phyloP scores from a whole-genome alignment of 2,329 filamentous ascomycete genomes.

The Lasiodiplodia hormozganensis region DNA sequence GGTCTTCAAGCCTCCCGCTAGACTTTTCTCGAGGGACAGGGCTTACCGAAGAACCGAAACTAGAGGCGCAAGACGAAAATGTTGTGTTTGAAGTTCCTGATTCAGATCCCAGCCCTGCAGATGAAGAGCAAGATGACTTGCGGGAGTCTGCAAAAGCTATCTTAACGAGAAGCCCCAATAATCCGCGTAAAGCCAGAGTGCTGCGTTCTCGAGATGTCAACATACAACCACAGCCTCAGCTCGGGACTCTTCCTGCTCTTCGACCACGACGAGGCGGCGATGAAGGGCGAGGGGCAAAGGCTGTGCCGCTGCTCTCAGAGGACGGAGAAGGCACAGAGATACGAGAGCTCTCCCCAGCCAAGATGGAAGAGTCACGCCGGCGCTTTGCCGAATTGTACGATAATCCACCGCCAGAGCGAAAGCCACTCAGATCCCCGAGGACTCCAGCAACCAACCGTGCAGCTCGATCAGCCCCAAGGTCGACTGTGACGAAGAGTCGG shows the following conservation, averaged over 20 bases:
- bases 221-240: background rate
- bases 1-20: constrained; percentile 40
- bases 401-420: constrained; percentile 9
- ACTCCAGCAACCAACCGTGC: constrained; percentile 2
- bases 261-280: background rate
- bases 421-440: constrained; percentile 3
- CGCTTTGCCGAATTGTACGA: constrained; percentile 22
- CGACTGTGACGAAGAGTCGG: background rate
- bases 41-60: background rate
- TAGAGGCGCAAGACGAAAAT: constrained; percentile 2
- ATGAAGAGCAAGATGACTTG: background rate
- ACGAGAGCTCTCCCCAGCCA: constrained; percentile 12
- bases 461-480: background rate
- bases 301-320: constrained; percentile 18
- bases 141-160: background rate
- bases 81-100: background rate
- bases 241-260: background rate
- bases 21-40: constrained; percentile 33
- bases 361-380: constrained; percentile 22
- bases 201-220: constrained; percentile 14
- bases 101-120: constrained; percentile 8
- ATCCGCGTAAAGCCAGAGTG: constrained; percentile 10
- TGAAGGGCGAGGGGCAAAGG: constrained; percentile 17
- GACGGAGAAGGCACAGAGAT: constrained; percentile 24
- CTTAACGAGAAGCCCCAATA: background rate